Evolutionary conservation across 2,329 filamentous ascomycete species (phyloP).

Genomic region (Monosporascus cannonballus): DNA sequence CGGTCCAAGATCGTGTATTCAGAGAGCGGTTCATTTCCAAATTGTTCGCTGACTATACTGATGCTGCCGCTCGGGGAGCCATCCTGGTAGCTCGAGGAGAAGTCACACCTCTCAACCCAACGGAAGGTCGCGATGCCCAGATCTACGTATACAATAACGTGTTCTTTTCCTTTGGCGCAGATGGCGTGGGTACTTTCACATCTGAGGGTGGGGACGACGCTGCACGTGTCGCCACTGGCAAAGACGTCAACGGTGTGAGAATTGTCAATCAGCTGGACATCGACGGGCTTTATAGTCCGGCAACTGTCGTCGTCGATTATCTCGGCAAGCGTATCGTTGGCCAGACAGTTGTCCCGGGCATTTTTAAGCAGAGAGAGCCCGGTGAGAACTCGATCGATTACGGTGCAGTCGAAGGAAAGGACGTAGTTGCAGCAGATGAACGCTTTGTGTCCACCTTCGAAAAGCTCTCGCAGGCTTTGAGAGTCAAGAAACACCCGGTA

Average conservation of each 20-base stretch:
- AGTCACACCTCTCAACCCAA: conserved; percentile 89
- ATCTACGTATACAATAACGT: conserved; percentile 99
- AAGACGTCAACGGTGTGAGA: conserved; percentile 91
- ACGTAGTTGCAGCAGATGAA: conserved; percentile 85
- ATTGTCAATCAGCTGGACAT: conserved; percentile 97
- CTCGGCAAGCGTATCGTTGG: conserved; percentile 94
- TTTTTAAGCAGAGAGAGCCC: conserved; percentile 96
- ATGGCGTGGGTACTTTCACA: conserved; percentile 94
- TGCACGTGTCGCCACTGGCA: conserved; percentile 89
- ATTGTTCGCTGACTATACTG: conserved; percentile 95
- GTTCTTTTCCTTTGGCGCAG: conserved; percentile 97
- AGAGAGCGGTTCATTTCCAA: conserved; percentile 90
- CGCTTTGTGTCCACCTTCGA: conserved; percentile 79
- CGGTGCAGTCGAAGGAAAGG: conserved; percentile 94
- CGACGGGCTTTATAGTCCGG: conserved; percentile 86
- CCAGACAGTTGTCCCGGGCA: conserved; percentile 96
- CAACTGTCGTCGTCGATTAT: conserved; percentile 94
- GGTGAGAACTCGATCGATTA: conserved; percentile 99
- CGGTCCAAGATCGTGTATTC: conserved; percentile 92
- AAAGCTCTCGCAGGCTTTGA: conserved; percentile 83
- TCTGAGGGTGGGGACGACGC: conserved; percentile 96
- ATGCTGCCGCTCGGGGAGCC: conserved; percentile 86
- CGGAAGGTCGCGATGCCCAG: conserved; percentile 85
- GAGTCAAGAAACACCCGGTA: conserved; percentile 89
- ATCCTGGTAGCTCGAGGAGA: conserved; percentile 90